Evolutionary conservation across 169 alveolate genomes (phyloP).

Genomic region (Perkinsus marinus): DNA sequence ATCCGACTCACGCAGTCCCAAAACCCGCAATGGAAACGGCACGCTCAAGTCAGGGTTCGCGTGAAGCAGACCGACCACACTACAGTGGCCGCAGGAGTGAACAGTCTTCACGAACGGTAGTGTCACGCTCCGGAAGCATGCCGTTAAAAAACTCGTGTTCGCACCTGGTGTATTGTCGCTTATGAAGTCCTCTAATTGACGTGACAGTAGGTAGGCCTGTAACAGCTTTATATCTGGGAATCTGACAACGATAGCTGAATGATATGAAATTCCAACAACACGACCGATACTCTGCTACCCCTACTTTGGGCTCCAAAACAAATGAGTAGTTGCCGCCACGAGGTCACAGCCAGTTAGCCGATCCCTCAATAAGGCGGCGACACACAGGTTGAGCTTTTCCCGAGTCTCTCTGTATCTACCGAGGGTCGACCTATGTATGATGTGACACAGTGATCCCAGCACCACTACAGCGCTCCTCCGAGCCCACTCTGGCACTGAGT

Average conservation of each 20-base stretch:
- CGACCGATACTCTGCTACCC: too few species aligned
- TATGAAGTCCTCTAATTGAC: neutral
- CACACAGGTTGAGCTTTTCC: neutral
- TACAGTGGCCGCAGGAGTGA: too few species aligned
- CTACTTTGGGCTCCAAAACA: neutral
- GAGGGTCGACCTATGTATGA: neutral
- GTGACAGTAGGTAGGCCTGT: neutral
- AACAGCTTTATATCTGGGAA: neutral
- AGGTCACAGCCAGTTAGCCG: neutral
- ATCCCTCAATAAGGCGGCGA: neutral
- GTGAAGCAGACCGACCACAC: too few species aligned
- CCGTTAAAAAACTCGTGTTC: too few species aligned
- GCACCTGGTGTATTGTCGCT: too few species aligned
- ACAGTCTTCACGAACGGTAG: too few species aligned
- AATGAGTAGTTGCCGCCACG: neutral
- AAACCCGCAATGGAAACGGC: too few species aligned
- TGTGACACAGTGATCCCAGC: neutral
- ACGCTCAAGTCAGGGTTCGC: too few species aligned
- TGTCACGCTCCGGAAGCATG: too few species aligned
- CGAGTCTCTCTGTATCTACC: neutral
- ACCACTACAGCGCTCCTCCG: neutral
- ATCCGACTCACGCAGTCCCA: too few species aligned
- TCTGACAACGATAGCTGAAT: neutral
- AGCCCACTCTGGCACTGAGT: neutral
- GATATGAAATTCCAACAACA: too few species aligned